These are phyloP conservation scores for Tulasnella sp. DNA, from an alignment of 768 basidiomycete genomes.

Conservation along the genomic window DNA sequence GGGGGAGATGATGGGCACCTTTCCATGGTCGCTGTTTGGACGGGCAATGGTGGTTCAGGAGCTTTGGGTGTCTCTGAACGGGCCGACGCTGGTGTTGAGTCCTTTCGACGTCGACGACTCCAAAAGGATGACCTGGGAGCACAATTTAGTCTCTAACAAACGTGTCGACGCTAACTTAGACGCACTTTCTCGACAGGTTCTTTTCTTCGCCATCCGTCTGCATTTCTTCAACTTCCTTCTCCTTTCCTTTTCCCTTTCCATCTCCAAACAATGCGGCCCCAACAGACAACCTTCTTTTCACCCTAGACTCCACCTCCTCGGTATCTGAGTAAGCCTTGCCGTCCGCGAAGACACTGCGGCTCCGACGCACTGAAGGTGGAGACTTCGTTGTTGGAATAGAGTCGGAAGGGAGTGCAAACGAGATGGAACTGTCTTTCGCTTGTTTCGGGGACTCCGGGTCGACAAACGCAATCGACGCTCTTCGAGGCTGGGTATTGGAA, in stretches of 20 bases:
- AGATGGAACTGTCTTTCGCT: not conserved
- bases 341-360: not conserved
- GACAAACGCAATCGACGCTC: not conserved
- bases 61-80: not conserved
- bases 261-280: constrained; percentile 8
- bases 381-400: not conserved
- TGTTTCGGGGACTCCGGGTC: not conserved
- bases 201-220: not conserved
- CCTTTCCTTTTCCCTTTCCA: constrained; percentile 10
- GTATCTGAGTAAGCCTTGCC: constrained; percentile 1
- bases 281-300: not conserved
- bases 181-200: not conserved
- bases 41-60: not conserved
- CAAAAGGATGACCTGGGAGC: constrained; percentile 9
- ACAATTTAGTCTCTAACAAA: not conserved
- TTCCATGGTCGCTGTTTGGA: not conserved
- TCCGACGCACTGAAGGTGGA: not conserved
- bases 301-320: not conserved
- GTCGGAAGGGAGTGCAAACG: constrained; percentile 9
- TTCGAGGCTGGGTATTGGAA: not conserved
- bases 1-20: not conserved
- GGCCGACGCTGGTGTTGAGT: not conserved
- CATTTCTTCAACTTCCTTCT: not conserved
- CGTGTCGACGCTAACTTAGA: not conserved
- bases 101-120: constrained; percentile 5